Evolutionary conservation across 768 basidiomycete species (phyloP).

Genomic region (Collybia sp.): DNA sequence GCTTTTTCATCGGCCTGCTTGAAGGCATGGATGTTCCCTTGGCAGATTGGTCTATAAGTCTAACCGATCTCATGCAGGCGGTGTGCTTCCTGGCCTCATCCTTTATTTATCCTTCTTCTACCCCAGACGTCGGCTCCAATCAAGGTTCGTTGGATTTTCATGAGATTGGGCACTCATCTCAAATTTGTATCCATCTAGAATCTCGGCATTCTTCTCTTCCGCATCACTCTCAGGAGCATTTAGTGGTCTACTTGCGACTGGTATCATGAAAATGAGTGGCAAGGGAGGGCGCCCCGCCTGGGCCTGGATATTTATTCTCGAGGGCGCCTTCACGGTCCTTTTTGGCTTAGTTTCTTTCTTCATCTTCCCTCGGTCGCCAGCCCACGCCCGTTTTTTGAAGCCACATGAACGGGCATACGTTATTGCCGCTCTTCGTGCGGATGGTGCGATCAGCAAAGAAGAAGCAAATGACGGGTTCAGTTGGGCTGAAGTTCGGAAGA

Average conservation of each 20-base stretch:
- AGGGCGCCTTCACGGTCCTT: conserved; percentile 41
- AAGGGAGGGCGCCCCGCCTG: conserved; percentile 37
- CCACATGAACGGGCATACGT: conserved; percentile 9
- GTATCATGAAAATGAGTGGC: conserved; percentile 42
- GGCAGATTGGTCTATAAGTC: conserved; percentile 1
- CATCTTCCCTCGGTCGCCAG: conserved; percentile 8
- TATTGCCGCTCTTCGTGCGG: conserved; percentile 6
- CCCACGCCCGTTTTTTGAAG: conserved; percentile 8
- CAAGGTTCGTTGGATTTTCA: conserved; percentile 1
- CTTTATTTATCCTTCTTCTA: conserved; percentile 1
- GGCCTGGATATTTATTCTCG: conserved; percentile 43
- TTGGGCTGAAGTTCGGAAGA: conserved; percentile 30
- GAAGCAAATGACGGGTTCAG: conserved; percentile 25
- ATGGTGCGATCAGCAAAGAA: conserved; percentile 9
- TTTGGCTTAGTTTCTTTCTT: conserved; percentile 27
- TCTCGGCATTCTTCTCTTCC: conserved; percentile 18
- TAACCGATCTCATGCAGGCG: background rate
- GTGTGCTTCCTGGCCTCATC: conserved; percentile 8
- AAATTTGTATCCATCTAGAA: conserved; percentile 1
- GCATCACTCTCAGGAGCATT: conserved; percentile 37
- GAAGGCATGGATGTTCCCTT: conserved; percentile 28
- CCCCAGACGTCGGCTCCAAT: background rate
- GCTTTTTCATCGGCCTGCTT: conserved; percentile 38
- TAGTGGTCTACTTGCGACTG: conserved; percentile 43
- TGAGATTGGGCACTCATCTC: background rate